Percentiles rank a stretch among this genome's conserved stretches.
phyloP scores from a whole-genome alignment of 1,284 basidiomycete species.

The Leccinum solheimii region DNA sequence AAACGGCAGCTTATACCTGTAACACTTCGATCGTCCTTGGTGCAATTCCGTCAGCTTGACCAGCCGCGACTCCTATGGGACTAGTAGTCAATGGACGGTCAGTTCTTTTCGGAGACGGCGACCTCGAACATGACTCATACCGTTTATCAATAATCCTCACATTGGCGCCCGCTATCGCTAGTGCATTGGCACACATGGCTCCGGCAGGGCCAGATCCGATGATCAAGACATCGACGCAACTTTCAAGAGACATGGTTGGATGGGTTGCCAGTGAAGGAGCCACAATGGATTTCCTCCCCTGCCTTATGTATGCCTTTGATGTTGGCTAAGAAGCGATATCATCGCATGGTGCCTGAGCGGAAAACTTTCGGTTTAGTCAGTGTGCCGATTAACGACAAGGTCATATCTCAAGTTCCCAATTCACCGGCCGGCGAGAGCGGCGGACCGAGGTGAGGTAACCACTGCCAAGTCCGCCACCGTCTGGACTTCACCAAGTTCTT shows the following conservation, averaged over 20 bases:
- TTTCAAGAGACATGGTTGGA: neutral
- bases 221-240: neutral
- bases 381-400: neutral
- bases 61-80: neutral
- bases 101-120: neutral
- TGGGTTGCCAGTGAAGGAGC: neutral
- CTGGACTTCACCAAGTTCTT: too few species aligned
- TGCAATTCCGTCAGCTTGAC: neutral
- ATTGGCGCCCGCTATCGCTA: neutral
- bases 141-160: neutral
- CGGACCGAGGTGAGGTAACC: slow-evolving; percentile 15
- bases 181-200: neutral
- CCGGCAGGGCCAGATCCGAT: neutral
- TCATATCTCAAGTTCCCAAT: too few species aligned
- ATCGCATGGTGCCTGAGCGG: neutral
- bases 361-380: neutral
- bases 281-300: neutral
- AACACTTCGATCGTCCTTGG: neutral
- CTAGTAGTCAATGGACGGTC: neutral
- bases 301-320: neutral
- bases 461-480: too few species aligned
- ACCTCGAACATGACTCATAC: neutral
- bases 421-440: too few species aligned
- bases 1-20: neutral
- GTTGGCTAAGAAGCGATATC: neutral